Conservation (phyloP, 345 rosid species). For the Corymbia maculata region DNA sequence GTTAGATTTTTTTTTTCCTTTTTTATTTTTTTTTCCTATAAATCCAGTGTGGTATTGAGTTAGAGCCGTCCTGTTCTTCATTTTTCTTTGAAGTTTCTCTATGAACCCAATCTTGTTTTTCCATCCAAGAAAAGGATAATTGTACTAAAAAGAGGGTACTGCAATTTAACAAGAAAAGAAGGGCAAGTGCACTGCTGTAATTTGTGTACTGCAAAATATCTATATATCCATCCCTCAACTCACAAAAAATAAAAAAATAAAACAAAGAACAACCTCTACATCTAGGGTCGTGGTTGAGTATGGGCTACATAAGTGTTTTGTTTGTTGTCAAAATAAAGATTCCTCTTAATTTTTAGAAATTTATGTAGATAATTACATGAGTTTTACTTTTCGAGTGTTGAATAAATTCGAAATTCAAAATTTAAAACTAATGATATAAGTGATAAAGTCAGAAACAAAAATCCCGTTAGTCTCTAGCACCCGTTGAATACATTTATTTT, state of each 20-base stretch:
- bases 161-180: neutral
- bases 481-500: neutral
- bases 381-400: neutral
- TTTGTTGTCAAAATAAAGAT: neutral
- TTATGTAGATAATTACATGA: neutral
- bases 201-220: neutral
- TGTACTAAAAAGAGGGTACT: neutral
- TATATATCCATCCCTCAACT: neutral
- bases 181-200: neutral
- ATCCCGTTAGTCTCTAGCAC: neutral
- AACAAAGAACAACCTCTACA: neutral
- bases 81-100: neutral
- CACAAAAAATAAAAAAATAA: neutral
- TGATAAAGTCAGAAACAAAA: neutral
- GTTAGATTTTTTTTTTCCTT: neutral
- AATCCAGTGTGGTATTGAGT: neutral
- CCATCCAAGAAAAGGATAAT: neutral
- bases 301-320: neutral
- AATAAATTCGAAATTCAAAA: neutral
- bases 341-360: neutral
- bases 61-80: neutral
- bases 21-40: neutral
- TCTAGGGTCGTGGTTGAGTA: neutral
- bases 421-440: neutral
- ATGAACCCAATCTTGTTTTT: neutral